Evolutionary conservation across 2,329 filamentous ascomycete species (phyloP).

Genomic region (Aspergillus brunneoviolaceus): DNA sequence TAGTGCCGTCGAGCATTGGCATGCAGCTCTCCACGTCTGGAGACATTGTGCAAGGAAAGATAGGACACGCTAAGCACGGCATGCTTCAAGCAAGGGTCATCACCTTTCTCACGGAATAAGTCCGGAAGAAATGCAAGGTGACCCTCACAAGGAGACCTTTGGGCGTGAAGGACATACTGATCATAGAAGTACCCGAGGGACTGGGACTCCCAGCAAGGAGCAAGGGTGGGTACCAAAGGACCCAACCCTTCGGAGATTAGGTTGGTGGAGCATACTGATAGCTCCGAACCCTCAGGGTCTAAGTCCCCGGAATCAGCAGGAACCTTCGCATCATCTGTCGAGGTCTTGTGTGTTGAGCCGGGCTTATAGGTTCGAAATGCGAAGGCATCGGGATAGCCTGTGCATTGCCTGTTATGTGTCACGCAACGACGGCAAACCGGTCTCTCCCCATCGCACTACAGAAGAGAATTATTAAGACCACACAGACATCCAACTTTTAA

Average conservation of each 20-base stretch:
- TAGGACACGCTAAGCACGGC: constrained; percentile 2
- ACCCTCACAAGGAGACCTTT: constrained; percentile 1
- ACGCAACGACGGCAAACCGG: constrained; percentile 1
- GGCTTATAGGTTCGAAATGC: constrained; percentile 1
- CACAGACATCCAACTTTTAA: background rate
- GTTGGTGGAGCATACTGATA: too few relatives aligned
- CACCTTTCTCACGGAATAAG: background rate
- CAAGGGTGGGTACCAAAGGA: background rate
- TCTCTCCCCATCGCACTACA: background rate
- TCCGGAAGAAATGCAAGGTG: constrained; percentile 2
- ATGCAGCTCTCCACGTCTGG: background rate
- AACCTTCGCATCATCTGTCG: background rate
- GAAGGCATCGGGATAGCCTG: constrained; percentile 3
- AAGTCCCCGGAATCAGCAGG: background rate
- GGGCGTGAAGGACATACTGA: constrained; percentile 1
- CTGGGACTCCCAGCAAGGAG: constrained; percentile 1
- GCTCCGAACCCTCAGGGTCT: too few relatives aligned
- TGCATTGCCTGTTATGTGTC: background rate
- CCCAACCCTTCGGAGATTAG: too few relatives aligned
- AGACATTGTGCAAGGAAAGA: background rate
- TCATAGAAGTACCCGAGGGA: constrained; percentile 3
- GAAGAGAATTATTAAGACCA: background rate
- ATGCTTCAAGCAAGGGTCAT: background rate
- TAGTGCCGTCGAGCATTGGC: constrained; percentile 1
- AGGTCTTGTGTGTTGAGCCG: background rate